Evolutionary conservation across 2,329 filamentous ascomycete genomes (phyloP), one percentile per base, ranked within the genome.

Genomic region (Monilinia aucupariae): DNA sequence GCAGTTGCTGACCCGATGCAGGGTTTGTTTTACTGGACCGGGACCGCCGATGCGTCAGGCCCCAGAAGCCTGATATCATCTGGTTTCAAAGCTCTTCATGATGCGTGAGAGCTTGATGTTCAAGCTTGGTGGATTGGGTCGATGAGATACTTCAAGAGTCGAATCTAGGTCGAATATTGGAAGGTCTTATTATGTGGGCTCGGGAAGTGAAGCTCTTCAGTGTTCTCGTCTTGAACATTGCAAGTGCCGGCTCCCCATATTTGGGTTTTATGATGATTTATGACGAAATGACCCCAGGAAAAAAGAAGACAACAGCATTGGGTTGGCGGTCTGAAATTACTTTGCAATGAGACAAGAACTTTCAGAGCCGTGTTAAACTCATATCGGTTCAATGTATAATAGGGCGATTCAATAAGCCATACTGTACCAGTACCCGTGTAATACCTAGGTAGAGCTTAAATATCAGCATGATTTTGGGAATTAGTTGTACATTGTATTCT

Each of bases 11-110:
- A 61, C 47, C 9, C 6, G 25, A 10, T 22, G 4, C 68, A 85
- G 83, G 90, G 90, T 0, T 76, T 94, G 10, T 93, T 92, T 74
- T 94, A 92, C 75, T 92, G 88, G 88, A 86, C 88, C 60, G 88
- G 86, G n/a, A 87, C 88, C 17, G 85, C 83, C 3, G 90, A 94
- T 76, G 81, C 82, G 68, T 80, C 84, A 60, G 80, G 78, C 65
- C 80, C 81, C 59, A 78, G 84, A 59, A 86, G 83, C 71, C 74
- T 87, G 61, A 77, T 87, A 64, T 79, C 81, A 53, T 77, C 84
- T 22, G 84, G 84, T 6, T 87, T 86, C 72, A 80, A 81, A 63
- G 79, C 82, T 10, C 73, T 86, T 64, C 83, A 86, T 70, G 64
- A 64, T 37, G 20, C 54, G 34, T 63, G 25, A 37, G n/a, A 0